Percentiles rank a stretch among this genome's conserved stretches.
Conservation (phyloP, 306 rosid species). For the Vicia faba region DNA sequence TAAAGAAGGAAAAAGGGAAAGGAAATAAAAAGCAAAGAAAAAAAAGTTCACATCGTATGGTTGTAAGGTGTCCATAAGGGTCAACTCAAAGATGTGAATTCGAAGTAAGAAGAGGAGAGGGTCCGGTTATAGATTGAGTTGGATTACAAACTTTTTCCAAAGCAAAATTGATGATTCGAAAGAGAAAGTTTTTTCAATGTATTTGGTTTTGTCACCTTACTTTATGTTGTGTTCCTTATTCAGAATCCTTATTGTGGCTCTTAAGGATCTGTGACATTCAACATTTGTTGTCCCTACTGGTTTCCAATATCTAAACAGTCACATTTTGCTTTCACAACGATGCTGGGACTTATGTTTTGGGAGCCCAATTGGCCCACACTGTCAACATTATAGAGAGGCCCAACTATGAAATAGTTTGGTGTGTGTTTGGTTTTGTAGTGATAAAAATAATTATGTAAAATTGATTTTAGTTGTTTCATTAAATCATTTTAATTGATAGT, state of each 20-base stretch:
- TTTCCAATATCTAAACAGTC: conserved; percentile 51
- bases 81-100: conserved; percentile 39
- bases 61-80: conserved; percentile 37
- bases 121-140: conserved; percentile 51
- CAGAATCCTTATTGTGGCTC: neutral
- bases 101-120: conserved; percentile 38
- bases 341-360: conserved; percentile 30
- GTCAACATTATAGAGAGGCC: neutral
- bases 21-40: neutral
- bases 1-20: neutral
- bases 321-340: conserved; percentile 37
- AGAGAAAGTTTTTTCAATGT: conserved; percentile 48
- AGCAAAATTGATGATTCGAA: conserved; percentile 46
- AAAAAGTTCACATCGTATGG: neutral
- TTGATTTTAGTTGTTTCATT: too few relatives aligned
- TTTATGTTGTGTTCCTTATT: conserved; percentile 35
- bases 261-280: conserved; percentile 11
- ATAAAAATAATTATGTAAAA: too few relatives aligned
- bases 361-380: conserved; percentile 44
- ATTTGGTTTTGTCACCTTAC: conserved; percentile 44
- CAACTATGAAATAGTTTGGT: too few relatives aligned
- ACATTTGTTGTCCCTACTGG: conserved; percentile 36
- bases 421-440: too few relatives aligned
- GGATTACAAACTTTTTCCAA: conserved; percentile 49
- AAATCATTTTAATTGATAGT: too few relatives aligned